Conservation (phyloP, 306 rosid genomes). For the Pterocarpus santalinus region DNA sequence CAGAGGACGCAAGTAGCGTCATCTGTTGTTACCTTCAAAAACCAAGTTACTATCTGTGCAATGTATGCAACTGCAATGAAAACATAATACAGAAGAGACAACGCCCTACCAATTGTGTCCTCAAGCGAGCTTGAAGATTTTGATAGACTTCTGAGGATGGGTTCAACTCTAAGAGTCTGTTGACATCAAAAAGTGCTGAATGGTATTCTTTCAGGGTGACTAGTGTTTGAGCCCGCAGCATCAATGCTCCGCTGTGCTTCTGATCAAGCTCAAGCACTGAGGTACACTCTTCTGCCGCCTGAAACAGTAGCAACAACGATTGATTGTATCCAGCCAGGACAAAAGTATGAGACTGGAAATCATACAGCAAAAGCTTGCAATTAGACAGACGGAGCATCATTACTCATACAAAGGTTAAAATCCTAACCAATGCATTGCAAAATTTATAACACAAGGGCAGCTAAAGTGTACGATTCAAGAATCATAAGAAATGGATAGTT, state of each 20-base stretch:
- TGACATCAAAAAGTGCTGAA: conserved; percentile 93
- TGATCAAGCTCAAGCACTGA: conserved; percentile 89
- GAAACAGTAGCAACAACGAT: conserved; percentile 41
- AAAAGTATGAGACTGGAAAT: conserved; percentile 1
- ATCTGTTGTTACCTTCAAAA: conserved; percentile 5
- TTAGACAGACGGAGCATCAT: background rate
- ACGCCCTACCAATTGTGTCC: conserved; percentile 85
- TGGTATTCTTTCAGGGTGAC: conserved; percentile 89
- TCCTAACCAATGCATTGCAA: background rate
- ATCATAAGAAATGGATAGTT: background rate
- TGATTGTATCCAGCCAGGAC: conserved; percentile 5
- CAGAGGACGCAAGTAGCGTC: background rate
- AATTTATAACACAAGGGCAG: background rate
- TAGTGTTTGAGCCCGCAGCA: conserved; percentile 87
- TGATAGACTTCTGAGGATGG: conserved; percentile 96
- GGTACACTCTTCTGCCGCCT: conserved; percentile 96
- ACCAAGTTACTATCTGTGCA: background rate
- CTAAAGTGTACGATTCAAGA: background rate
- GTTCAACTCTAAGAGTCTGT: conserved; percentile 82
- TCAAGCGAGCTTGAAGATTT: conserved; percentile 84
- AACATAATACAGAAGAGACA: conserved; percentile 31
- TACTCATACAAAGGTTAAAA: background rate
- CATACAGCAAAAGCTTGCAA: conserved; percentile 9
- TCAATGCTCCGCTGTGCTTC: conserved; percentile 84
- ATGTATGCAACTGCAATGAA: conserved; percentile 36